Evolutionary conservation across 1,139 yeast species (phyloP), one percentile per base, ranked within the genome.

Genomic region (Lodderomyces parapsilosis): DNA sequence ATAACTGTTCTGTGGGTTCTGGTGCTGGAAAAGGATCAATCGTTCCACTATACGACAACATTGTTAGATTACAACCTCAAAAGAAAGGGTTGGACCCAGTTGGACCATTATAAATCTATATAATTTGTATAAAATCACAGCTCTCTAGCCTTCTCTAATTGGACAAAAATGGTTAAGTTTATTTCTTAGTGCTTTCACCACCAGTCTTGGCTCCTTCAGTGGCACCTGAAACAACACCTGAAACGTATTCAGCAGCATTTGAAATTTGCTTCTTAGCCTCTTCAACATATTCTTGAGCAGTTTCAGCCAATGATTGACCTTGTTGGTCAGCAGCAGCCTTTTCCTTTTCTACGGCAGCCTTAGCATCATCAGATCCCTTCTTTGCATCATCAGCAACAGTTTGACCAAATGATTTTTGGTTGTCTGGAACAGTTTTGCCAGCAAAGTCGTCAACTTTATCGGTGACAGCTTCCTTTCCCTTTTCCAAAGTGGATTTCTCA

Each of bases 401-500:
- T 73, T 89, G 96, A 45, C 77, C 59, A 49, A 75, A 64, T 24
- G 91, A 81, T 77, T 88, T 89, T 59, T 83, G 72, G 50, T 66
- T 62, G 39, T 83, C 81, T 48, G 94, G 89, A 50, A 79, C 77
- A 43, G 73, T 59, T 47, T 72, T 64, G 43, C 76, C 73, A 49
- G 86, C 90, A 42, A 76, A 65, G 60, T 77, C 72, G 75, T 89
- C 96, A 53, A 71, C 74, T 33, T 71, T 62, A 61, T 78, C 84
- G 45, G 95, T 83, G 50, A 79, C 81, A 34, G 63, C 49, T 71
- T 89, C 96, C 74, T 85, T 83, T 52, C 81, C 83, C 68, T 83
- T 71, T 57, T 87, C 85, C 36, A 70, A 64, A 55, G 74, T 68
- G 39, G 82, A 54, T 75, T 89, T 89, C 63, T 86, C 76, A 44